A percentile compares a stretch with the other conserved stretches of the same genome.
These are phyloP conservation scores for Phylloporus arenicola DNA, from an alignment of 768 basidiomycete species.

Conservation along the genomic window DNA sequence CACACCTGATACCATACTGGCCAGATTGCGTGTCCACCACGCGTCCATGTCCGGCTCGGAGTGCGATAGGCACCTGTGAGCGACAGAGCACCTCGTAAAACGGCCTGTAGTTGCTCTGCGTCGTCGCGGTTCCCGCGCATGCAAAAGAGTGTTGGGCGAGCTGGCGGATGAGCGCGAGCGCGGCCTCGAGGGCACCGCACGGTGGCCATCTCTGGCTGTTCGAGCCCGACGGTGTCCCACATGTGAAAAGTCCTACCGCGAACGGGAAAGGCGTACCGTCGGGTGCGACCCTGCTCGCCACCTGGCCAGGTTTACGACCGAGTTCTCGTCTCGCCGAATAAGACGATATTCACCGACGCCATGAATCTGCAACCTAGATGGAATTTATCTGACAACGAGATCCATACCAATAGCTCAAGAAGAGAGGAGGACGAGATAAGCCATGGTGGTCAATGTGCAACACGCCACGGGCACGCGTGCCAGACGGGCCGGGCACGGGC, in stretches of 20 bases:
- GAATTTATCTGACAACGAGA: background rate
- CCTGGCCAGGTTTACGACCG: constrained; percentile 23
- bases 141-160: constrained; percentile 14
- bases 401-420: constrained; percentile 4
- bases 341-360: constrained; percentile 31
- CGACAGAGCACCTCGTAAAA: constrained; percentile 38
- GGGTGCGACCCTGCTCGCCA: constrained; percentile 31
- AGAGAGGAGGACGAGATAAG: background rate
- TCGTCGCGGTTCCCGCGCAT: constrained; percentile 33
- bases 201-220: constrained; percentile 20
- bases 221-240: constrained; percentile 32
- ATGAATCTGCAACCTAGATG: constrained; percentile 5
- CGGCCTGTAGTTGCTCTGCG: constrained; percentile 34
- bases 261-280: constrained; percentile 21
- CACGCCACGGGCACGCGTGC: background rate
- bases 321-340: constrained; percentile 41
- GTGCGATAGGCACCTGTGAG: background rate
- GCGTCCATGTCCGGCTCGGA: constrained; percentile 17
- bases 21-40: constrained; percentile 17
- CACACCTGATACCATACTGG: constrained; percentile 15
- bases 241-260: constrained; percentile 10
- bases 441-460: background rate
- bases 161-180: constrained; percentile 30
- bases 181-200: constrained; percentile 24
- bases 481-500: background rate